Conservation (phyloP, 306 rosid genomes). For the Hippophae tibetana region DNA sequence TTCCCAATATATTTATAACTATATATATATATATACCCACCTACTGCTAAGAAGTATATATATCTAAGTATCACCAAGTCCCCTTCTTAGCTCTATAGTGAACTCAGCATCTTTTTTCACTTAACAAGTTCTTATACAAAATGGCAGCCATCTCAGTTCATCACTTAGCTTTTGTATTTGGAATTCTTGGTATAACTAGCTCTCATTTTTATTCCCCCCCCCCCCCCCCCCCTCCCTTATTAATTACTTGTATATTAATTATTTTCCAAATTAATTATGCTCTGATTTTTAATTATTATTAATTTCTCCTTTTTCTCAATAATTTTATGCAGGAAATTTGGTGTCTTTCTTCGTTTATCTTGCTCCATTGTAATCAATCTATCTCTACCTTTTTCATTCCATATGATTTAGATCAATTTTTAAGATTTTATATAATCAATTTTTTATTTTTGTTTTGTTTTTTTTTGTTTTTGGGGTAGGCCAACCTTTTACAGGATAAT, state of each 20-base stretch:
- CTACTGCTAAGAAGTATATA: too few species aligned
- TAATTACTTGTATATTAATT: not conserved
- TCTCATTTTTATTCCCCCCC: not conserved
- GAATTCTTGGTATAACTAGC: constrained; percentile 29
- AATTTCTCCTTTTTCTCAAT: not conserved
- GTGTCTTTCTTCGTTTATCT: constrained; percentile 22
- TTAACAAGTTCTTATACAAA: constrained; percentile 3
- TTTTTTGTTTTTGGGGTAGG: not conserved
- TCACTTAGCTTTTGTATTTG: constrained; percentile 28
- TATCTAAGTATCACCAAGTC: too few species aligned
- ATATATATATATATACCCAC: too few species aligned
- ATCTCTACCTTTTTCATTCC: not conserved
- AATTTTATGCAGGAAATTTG: constrained; percentile 15
- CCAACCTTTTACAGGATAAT: constrained; percentile 28
- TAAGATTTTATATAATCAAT: not conserved
- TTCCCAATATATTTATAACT: too few species aligned
- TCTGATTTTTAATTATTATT: not conserved
- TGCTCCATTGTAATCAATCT: constrained; percentile 24
- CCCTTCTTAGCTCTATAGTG: too few species aligned
- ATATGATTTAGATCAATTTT: too few species aligned
- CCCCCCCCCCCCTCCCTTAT: too few species aligned
- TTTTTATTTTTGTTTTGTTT: not conserved
- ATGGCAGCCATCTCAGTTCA: constrained; percentile 16
- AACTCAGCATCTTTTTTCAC: not conserved
- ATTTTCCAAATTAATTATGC: not conserved